These are phyloP conservation scores for Striga hermonthica DNA, from an alignment of 305 asterid genomes.

Conservation along the genomic window DNA sequence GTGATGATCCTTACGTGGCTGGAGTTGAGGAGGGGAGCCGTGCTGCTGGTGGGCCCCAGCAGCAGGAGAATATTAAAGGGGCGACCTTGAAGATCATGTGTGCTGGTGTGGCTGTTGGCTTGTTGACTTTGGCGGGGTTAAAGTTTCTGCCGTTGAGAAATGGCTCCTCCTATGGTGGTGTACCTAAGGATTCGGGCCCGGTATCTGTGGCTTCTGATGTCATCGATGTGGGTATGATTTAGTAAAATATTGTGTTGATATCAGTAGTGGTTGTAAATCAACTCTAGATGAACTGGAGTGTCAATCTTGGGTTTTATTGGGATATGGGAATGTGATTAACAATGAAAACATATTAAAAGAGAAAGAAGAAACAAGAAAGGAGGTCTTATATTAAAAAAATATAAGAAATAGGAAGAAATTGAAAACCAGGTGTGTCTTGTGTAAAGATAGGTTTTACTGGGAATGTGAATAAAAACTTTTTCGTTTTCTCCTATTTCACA, in stretches of 20 bases:
- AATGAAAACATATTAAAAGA: no score
- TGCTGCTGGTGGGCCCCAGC: constrained; percentile 42
- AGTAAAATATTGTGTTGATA: constrained; percentile 17
- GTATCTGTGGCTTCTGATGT: constrained; percentile 58
- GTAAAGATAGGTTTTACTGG: constrained; percentile 8
- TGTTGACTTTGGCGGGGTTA: constrained; percentile 66
- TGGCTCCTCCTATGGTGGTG: constrained; percentile 34
- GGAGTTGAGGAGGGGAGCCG: constrained; percentile 35
- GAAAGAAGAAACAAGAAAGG: no score
- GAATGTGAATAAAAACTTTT: not conserved
- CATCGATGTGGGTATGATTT: constrained; percentile 74
- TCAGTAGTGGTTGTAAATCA: constrained; percentile 8
- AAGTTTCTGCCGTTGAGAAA: constrained; percentile 53
- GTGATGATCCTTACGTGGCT: constrained; percentile 35
- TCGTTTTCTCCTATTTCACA: constrained; percentile 27
- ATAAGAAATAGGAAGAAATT: not conserved
- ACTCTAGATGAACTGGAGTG: not conserved
- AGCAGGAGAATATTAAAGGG: constrained; percentile 67
- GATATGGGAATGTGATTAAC: no score
- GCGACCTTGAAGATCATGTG: constrained; percentile 70
- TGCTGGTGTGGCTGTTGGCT: constrained; percentile 83
- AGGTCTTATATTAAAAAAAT: not conserved
- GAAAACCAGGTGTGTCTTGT: constrained; percentile 6
- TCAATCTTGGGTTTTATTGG: no score
- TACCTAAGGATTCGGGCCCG: constrained; percentile 39